Conservation (phyloP, 2,329 filamentous ascomycete genomes). For the Torrubiellomyces zombiae region DNA sequence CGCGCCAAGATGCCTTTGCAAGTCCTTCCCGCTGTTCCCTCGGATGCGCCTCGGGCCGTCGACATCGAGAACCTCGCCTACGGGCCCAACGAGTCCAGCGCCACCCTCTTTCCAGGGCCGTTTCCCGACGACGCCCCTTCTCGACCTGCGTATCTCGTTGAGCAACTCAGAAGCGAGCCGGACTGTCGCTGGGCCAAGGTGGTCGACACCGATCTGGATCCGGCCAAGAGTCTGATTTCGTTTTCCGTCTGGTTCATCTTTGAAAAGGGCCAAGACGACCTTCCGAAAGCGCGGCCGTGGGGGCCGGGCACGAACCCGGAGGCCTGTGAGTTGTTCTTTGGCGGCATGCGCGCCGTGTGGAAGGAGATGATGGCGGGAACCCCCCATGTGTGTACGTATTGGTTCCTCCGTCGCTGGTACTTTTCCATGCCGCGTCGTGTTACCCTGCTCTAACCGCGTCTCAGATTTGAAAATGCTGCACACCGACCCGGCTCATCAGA, state of each 20-base stretch:
- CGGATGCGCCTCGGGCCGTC: conserved; percentile 18
- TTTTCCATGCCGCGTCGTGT: not conserved
- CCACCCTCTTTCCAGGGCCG: conserved; percentile 15
- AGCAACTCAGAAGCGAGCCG: conserved; percentile 9
- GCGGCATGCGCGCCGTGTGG: conserved; percentile 14
- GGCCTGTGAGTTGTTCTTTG: conserved; percentile 16
- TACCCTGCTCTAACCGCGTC: too few relatives aligned
- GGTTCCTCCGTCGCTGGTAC: not conserved
- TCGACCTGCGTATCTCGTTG: conserved; percentile 9
- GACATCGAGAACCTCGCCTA: conserved; percentile 22
- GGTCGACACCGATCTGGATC: conserved; percentile 16
- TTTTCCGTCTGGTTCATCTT: conserved; percentile 20
- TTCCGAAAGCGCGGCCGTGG: conserved; percentile 10
- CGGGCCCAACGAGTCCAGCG: conserved; percentile 12
- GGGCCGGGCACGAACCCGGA: conserved; percentile 16
- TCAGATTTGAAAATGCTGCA: conserved; percentile 22
- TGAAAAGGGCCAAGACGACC: conserved; percentile 8
- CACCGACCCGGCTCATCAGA: conserved; percentile 19
- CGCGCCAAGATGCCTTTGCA: conserved; percentile 23
- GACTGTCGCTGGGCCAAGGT: conserved; percentile 19
- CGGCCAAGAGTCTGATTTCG: conserved; percentile 13
- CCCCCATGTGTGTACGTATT: conserved; percentile 18
- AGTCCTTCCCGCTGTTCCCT: conserved; percentile 16
- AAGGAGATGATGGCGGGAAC: conserved; percentile 14
- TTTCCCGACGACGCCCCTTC: conserved; percentile 7